These are phyloP conservation scores for Ochromonas danica DNA, from an alignment of 108 stramenopile genomes.

Conservation along the genomic window DNA sequence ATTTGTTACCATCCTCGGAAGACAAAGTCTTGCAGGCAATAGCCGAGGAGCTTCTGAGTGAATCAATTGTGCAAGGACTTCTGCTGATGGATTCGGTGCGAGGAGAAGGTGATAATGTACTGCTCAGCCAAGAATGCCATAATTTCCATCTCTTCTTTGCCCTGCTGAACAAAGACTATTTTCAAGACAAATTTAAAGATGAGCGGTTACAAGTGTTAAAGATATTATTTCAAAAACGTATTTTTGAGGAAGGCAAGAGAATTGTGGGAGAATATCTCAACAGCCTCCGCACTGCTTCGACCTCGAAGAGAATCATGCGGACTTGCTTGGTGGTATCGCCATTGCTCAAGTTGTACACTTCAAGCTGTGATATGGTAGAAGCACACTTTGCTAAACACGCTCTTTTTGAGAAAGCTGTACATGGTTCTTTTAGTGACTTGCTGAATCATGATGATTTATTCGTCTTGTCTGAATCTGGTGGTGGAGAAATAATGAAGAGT, in stretches of 20 bases:
- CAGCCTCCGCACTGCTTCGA: constrained; percentile 69
- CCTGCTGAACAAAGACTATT: constrained; percentile 84
- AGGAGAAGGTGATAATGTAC: constrained; percentile 83
- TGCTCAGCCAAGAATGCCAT: constrained; percentile 90
- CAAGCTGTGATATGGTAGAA: constrained; percentile 82
- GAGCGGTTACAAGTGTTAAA: constrained; percentile 64
- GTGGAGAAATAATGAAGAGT: too few species aligned
- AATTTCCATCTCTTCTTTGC: constrained; percentile 88
- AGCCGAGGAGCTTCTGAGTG: constrained; percentile 63
- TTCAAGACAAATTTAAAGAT: constrained; percentile 67
- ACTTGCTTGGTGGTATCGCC: too few species aligned
- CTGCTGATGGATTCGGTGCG: constrained; percentile 97
- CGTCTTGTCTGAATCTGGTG: too few species aligned
- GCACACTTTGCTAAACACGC: constrained; percentile 83
- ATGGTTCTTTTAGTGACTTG: constrained; percentile 95
- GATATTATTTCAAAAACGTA: constrained; percentile 77
- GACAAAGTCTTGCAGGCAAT: constrained; percentile 64
- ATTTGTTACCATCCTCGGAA: constrained; percentile 85
- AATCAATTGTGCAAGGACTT: constrained; percentile 80
- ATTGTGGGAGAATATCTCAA: too few species aligned
- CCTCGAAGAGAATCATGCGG: constrained; percentile 63
- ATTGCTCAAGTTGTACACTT: constrained; percentile 90
- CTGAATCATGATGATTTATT: too few species aligned
- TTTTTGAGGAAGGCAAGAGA: too few species aligned
- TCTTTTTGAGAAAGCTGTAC: constrained; percentile 95